Percentiles rank a stretch among this genome's conserved stretches.
Conservation (phyloP, 805 yeast species). For the Ogataea glucozyma region DNA sequence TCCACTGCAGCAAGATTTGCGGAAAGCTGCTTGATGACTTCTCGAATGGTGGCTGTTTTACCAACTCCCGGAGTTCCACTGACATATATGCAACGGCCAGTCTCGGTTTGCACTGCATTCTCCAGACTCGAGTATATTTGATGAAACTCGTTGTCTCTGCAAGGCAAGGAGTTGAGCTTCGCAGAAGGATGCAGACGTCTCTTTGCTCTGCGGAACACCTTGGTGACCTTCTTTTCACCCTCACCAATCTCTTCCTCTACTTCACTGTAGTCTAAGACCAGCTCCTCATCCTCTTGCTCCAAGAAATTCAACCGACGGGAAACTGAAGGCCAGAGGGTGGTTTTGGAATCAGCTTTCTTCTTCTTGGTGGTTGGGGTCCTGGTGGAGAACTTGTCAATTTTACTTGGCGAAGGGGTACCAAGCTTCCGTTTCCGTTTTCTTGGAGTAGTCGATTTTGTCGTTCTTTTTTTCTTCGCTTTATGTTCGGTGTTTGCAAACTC, state of each 20-base stretch:
- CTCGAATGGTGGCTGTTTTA: conserved; percentile 89
- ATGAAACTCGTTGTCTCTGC: conserved; percentile 82
- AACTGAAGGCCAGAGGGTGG: conserved; percentile 15
- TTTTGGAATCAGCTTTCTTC: conserved; percentile 1
- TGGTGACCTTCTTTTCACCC: conserved; percentile 21
- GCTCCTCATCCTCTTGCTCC: conserved; percentile 21
- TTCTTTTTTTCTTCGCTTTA: background rate
- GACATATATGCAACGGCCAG: conserved; percentile 84
- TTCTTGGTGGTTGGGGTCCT: conserved; percentile 11
- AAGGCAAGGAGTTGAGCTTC: conserved; percentile 61
- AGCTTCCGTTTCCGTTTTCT: conserved; percentile 5
- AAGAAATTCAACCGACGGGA: conserved; percentile 18
- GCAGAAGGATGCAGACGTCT: conserved; percentile 40
- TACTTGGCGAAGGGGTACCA: conserved; percentile 6
- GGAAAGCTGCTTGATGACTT: conserved; percentile 72
- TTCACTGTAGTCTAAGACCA: conserved; percentile 23
- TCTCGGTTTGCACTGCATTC: conserved; percentile 63
- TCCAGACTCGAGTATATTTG: conserved; percentile 68
- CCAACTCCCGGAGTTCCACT: conserved; percentile 99
- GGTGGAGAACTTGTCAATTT: conserved; percentile 9
- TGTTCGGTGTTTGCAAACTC: too few relatives aligned
- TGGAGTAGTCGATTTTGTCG: background rate
- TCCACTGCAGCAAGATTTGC: conserved; percentile 23
- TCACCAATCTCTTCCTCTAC: conserved; percentile 14
- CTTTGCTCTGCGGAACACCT: conserved; percentile 39